phyloP scores from a whole-genome alignment of 2,329 filamentous ascomycete species.

The Hymenoscyphus scutula region DNA sequence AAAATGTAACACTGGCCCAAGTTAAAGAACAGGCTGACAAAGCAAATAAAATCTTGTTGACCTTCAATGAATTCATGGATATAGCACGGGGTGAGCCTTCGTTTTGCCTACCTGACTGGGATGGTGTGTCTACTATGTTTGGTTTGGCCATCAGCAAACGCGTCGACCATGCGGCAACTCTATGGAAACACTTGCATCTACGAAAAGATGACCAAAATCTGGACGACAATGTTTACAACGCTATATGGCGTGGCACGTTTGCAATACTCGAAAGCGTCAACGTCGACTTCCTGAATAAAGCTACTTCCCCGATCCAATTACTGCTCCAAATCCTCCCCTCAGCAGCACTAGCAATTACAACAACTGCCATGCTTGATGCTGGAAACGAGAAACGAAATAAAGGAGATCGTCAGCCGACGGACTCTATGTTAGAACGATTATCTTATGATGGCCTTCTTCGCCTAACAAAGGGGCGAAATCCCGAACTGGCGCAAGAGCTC shows the following conservation, averaged over 20 bases:
- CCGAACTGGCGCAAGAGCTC: no score
- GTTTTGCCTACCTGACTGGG: no score
- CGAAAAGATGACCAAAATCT: constrained; percentile 9
- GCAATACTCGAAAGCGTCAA: constrained; percentile 15
- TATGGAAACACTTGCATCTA: constrained; percentile 13
- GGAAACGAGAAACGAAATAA: constrained; percentile 17
- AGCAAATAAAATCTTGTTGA: no score
- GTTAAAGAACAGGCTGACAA: no score
- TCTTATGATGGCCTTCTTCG: constrained; percentile 31
- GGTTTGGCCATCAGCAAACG: constrained; percentile 12
- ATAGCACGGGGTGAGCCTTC: no score
- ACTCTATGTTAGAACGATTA: constrained; percentile 24
- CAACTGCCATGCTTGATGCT: constrained; percentile 18
- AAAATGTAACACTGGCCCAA: no score
- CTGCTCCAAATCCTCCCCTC: constrained; percentile 14
- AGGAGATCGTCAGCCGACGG: constrained; percentile 12
- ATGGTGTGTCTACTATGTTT: no score
- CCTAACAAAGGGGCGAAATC: constrained; percentile 30
- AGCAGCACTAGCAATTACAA: constrained; percentile 13
- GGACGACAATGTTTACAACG: constrained; percentile 14
- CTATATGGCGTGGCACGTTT: constrained; percentile 17
- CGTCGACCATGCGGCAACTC: constrained; percentile 4
- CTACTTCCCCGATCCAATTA: constrained; percentile 3
- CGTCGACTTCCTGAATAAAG: constrained; percentile 12
- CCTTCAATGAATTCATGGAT: no score